phyloP scores from a whole-genome alignment of 768 basidiomycete genomes.

The Infundibulicybe gibba region DNA sequence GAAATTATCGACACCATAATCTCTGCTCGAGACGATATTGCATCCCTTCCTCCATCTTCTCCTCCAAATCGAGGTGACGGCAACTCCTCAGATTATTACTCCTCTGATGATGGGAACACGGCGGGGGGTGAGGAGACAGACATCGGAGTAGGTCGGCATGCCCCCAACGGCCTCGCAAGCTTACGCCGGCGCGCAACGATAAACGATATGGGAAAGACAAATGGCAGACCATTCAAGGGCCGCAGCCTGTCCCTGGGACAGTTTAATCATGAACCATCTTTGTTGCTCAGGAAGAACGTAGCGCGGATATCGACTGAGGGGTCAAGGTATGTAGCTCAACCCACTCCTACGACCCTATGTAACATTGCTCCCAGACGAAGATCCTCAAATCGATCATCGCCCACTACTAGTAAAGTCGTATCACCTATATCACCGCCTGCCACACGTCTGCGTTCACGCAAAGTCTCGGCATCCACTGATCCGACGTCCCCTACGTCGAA shows the following conservation, averaged over 20 bases:
- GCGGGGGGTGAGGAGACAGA: conserved; percentile 67
- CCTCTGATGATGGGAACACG: conserved; percentile 74
- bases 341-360: too few relatives aligned
- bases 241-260: conserved; percentile 68
- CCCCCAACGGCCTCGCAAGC: conserved; percentile 16
- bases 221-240: conserved; percentile 39
- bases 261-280: conserved; percentile 14
- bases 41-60: conserved; percentile 71
- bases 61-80: conserved; percentile 54
- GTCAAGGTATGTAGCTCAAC: conserved; percentile 5
- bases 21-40: conserved; percentile 61
- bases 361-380: conserved; percentile 28
- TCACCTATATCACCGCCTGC: conserved; percentile 50
- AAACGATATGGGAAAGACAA: conserved; percentile 41
- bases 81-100: conserved; percentile 66
- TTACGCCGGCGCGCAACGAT: conserved; percentile 61
- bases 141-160: conserved; percentile 14
- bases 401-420: conserved; percentile 30
- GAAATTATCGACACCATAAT: conserved; percentile 74
- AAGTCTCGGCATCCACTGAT: conserved; percentile 34
- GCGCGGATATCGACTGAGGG: neutral
- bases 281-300: neutral
- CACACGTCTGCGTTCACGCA: conserved; percentile 73
- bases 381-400: conserved; percentile 52
- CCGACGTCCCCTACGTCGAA: conserved; percentile 20